phyloP scores from a whole-genome alignment of 169 alveolate genomes.

The Cardiosporidium cionae region DNA sequence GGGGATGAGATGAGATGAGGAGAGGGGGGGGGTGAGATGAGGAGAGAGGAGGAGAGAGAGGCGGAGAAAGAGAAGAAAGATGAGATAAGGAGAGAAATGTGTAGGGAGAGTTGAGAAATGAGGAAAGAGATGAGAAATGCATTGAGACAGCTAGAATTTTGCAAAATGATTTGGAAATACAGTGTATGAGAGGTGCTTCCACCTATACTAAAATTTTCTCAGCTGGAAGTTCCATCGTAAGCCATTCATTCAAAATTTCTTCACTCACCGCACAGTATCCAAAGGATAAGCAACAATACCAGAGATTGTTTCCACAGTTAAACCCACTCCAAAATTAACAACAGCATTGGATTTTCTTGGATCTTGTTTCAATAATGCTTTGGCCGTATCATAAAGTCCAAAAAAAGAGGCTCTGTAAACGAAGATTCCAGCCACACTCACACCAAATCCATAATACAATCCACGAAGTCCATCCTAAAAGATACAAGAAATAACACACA shows the following conservation, averaged over 20 bases:
- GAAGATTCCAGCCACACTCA: constrained; percentile 89
- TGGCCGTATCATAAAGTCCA: constrained; percentile 92
- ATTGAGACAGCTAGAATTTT: no score
- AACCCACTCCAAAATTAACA: constrained; percentile 84
- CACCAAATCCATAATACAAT: constrained; percentile 88
- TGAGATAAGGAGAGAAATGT: no score
- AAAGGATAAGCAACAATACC: constrained; percentile 93
- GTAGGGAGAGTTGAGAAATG: no score
- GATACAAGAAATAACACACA: constrained; percentile 26
- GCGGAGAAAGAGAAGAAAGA: no score
- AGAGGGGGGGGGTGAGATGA: no score
- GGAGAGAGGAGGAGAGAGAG: no score
- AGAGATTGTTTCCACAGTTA: constrained; percentile 82
- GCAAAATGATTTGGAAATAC: no score
- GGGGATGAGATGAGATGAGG: no score
- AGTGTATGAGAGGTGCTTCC: no score
- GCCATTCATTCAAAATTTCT: not conserved
- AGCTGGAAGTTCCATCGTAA: not conserved
- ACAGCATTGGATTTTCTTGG: constrained; percentile 68
- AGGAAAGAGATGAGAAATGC: no score
- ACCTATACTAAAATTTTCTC: not conserved
- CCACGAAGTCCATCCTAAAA: constrained; percentile 66
- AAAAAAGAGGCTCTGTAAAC: constrained; percentile 91
- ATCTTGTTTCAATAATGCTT: constrained; percentile 64
- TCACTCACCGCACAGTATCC: constrained; percentile 78